Evolutionary conservation across 2,329 filamentous ascomycete genomes (phyloP).

Genomic region (Daldinia sp.): DNA sequence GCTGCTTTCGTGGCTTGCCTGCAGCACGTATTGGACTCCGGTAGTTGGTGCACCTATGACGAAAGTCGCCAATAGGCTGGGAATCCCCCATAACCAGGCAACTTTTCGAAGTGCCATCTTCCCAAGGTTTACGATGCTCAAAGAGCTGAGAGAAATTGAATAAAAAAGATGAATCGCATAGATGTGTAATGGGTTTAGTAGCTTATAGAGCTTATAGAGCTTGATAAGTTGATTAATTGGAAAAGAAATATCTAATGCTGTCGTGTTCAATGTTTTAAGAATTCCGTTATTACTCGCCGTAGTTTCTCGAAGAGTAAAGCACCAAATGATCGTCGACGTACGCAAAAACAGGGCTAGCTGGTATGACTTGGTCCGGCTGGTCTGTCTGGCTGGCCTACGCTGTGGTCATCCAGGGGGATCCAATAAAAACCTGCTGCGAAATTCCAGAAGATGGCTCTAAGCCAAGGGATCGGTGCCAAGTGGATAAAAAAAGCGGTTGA

Average conservation of each 20-base stretch:
- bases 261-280: slow-evolving; percentile 18
- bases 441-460: slow-evolving; percentile 2
- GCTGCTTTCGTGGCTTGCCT: slow-evolving; percentile 36
- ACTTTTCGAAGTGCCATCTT: slow-evolving; percentile 39
- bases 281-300: slow-evolving; percentile 28
- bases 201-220: too few species aligned
- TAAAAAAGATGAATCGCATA: slow-evolving; percentile 12
- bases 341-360: slow-evolving; percentile 27
- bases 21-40: slow-evolving; percentile 42
- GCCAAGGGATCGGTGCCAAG: slow-evolving; percentile 25
- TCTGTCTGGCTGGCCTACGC: too few species aligned
- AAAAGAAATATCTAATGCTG: slow-evolving; percentile 9
- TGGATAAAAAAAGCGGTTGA: slow-evolving; percentile 24
- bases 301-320: slow-evolving; percentile 26
- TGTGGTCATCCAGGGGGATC: background rate
- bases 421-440: slow-evolving; percentile 29
- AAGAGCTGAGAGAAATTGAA: slow-evolving; percentile 15
- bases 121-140: slow-evolving; percentile 27
- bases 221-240: background rate
- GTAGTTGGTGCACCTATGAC: slow-evolving; percentile 41
- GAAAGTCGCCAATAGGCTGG: slow-evolving; percentile 42
- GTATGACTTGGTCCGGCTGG: too few species aligned
- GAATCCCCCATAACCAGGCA: slow-evolving; percentile 35
- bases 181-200: slow-evolving; percentile 5
- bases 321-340: slow-evolving; percentile 25